Percentiles rank a stretch among this genome's conserved stretches.
Evolutionary conservation across 164 flowering plant species (phyloP).

Genomic region (Pachysandra terminalis): DNA sequence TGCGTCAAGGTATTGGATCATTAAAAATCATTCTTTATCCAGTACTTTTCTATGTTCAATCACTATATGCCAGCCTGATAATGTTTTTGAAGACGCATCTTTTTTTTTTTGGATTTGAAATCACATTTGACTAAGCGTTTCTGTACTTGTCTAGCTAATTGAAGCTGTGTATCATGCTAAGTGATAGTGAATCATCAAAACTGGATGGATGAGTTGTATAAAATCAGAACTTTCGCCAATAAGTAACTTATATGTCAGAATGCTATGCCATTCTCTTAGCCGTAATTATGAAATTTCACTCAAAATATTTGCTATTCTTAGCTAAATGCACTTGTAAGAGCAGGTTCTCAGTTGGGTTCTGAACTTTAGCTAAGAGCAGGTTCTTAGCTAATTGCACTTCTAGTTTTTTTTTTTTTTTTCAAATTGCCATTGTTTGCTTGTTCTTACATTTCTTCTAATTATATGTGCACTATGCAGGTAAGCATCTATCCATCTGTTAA

Average conservation of each 20-base stretch:
- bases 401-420: too few species aligned
- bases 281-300: neutral
- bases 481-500: slow-evolving; percentile 90
- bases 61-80: neutral
- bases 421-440: neutral
- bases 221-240: neutral
- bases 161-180: neutral
- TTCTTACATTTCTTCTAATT: neutral
- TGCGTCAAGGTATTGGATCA: neutral
- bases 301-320: neutral
- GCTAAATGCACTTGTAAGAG: neutral
- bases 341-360: too few species aligned
- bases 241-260: neutral
- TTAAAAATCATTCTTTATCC: neutral
- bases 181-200: neutral
- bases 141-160: neutral
- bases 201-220: neutral
- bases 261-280: neutral
- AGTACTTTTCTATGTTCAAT: neutral
- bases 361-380: neutral
- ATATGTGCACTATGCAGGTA: slow-evolving; percentile 46
- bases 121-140: neutral
- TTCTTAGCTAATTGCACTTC: neutral
- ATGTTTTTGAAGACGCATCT: too few species aligned
- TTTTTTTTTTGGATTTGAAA: neutral